Conservation (phyloP, 208 protist genomes). For the Herpetomonas samuelpessoai region DNA sequence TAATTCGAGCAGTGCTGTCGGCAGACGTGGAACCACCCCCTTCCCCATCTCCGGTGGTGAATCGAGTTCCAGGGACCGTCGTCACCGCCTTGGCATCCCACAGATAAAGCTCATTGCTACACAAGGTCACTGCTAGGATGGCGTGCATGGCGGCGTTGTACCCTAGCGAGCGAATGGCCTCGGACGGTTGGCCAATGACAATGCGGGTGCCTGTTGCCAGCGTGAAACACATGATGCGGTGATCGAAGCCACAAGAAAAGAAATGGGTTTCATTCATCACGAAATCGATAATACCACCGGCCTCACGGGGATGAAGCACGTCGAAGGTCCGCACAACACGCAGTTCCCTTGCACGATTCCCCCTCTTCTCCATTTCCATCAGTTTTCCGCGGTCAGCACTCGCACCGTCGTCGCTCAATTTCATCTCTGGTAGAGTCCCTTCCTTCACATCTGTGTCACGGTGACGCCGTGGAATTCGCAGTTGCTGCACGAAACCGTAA, state of each 20-base stretch:
- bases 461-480: conserved; percentile 26
- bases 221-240: conserved; percentile 37
- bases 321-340: conserved; percentile 24
- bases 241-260: conserved; percentile 68
- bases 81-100: conserved; percentile 56
- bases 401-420: conserved; percentile 1
- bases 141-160: conserved; percentile 22
- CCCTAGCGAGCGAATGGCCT: conserved; percentile 27
- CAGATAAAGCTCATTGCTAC: conserved; percentile 28
- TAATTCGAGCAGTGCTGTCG: conserved; percentile 13
- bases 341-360: no score
- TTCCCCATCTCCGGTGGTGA: conserved; percentile 27
- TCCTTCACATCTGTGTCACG: no score
- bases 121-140: conserved; percentile 26
- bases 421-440: no score
- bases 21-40: conserved; percentile 16
- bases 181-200: conserved; percentile 18
- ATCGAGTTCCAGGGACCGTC: conserved; percentile 25
- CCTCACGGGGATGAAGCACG: conserved; percentile 33
- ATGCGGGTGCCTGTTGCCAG: conserved; percentile 29
- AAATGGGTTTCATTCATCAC: conserved; percentile 34
- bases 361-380: no score
- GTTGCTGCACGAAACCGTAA: conserved; percentile 40
- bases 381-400: conserved; percentile 13
- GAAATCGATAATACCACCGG: conserved; percentile 71